These are phyloP conservation scores for Solanum chacoense DNA, from an alignment of 305 asterid genomes.

Conservation along the genomic window DNA sequence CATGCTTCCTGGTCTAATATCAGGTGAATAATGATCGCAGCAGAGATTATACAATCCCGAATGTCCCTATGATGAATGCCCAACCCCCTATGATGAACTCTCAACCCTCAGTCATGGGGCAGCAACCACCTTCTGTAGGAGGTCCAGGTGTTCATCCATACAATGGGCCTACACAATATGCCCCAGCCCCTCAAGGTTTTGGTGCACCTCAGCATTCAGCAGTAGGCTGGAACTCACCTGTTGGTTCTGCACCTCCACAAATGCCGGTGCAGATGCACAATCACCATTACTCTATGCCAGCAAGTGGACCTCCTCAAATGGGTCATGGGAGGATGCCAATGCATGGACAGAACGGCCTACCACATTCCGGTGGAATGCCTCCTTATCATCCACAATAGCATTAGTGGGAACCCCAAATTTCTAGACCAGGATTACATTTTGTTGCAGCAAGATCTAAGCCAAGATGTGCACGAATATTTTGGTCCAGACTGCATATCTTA, in stretches of 20 bases:
- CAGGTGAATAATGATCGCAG: constrained; percentile 82
- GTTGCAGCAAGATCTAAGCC: not conserved
- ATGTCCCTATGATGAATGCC: constrained; percentile 32
- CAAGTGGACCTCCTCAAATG: constrained; percentile 31
- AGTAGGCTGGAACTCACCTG: constrained; percentile 50
- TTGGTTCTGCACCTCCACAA: constrained; percentile 21
- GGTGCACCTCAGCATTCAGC: constrained; percentile 40
- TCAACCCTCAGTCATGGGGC: constrained; percentile 51
- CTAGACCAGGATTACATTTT: not conserved
- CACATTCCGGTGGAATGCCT: constrained; percentile 44
- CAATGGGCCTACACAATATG: constrained; percentile 38
- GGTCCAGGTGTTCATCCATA: constrained; percentile 42
- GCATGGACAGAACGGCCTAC: constrained; percentile 40
- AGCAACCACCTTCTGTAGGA: constrained; percentile 48
- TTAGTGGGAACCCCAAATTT: not conserved
- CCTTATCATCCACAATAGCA: constrained; percentile 37
- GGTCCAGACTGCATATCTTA: not conserved
- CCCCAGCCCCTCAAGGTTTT: constrained; percentile 34
- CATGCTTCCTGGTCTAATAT: not conserved
- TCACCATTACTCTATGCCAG: constrained; percentile 45
- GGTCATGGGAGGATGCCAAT: constrained; percentile 37
- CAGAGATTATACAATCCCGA: constrained; percentile 68
- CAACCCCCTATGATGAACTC: constrained; percentile 46
- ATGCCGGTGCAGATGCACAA: constrained; percentile 63
- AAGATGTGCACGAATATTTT: not conserved